A percentile compares a stretch with the other conserved stretches of the same genome.
Evolutionary conservation across 2,329 filamentous ascomycete species (phyloP).

Genomic region (Macrophomina pseudophaseolina): DNA sequence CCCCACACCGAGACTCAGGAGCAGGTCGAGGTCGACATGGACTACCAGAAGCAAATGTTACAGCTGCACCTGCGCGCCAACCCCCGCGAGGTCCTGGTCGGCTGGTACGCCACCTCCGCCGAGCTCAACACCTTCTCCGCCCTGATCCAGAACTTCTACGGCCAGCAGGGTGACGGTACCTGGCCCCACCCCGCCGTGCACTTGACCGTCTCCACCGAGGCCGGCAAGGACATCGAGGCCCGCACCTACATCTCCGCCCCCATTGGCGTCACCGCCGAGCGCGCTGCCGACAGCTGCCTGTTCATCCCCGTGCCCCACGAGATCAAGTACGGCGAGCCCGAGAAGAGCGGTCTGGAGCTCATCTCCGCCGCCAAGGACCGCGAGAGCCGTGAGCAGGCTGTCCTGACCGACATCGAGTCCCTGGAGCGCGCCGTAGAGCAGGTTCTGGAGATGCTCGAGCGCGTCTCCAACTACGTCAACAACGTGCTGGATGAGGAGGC

Average conservation of each 20-base stretch:
- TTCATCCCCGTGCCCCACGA: slow-evolving; percentile 98
- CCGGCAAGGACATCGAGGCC: slow-evolving; percentile 86
- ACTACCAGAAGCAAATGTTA: slow-evolving; percentile 99
- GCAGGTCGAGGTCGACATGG: slow-evolving; percentile 99
- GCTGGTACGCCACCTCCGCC: slow-evolving; percentile 97
- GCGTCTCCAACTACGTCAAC: slow-evolving; percentile 89
- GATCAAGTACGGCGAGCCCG: slow-evolving; percentile 83
- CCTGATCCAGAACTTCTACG: slow-evolving; percentile 99
- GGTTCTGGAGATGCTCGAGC: slow-evolving; percentile 86
- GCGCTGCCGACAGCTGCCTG: slow-evolving; percentile 92
- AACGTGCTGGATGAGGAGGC: slow-evolving; percentile 93
- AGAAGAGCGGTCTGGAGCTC: slow-evolving; percentile 78
- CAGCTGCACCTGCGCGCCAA: slow-evolving; percentile 91
- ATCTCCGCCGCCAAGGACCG: slow-evolving; percentile 80
- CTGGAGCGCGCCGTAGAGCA: slow-evolving; percentile 86
- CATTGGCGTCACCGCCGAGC: slow-evolving; percentile 92
- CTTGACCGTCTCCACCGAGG: slow-evolving; percentile 88
- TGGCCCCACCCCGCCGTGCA: slow-evolving; percentile 98
- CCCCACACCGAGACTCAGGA: slow-evolving; percentile 98
- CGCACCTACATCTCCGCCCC: slow-evolving; percentile 94
- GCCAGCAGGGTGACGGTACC: slow-evolving; percentile 93
- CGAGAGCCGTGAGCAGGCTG: slow-evolving; percentile 73
- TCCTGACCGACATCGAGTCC: slow-evolving; percentile 88
- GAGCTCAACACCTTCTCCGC: slow-evolving; percentile 99
- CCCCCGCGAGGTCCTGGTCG: slow-evolving; percentile 90